Evolutionary conservation across 768 basidiomycete genomes (phyloP), one percentile per base, ranked within the genome.

Genomic region (Naganishia friedmannii): DNA sequence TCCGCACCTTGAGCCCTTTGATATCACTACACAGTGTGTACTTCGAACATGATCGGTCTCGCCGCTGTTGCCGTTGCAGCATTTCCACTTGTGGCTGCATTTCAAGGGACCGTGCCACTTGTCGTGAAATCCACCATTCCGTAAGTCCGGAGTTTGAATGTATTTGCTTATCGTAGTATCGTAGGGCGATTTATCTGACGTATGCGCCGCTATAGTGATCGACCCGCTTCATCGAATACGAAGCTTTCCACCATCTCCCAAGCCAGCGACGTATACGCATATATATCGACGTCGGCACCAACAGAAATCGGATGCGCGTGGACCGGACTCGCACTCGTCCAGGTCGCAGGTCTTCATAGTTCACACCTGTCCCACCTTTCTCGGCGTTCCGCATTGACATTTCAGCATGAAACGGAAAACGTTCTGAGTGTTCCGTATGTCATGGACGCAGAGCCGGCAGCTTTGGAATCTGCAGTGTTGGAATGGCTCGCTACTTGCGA

Each of bases 31-130:
- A 19, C 39, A 2, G 34, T 58, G 19, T 4, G n/a, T 21, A n/a
- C 39, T n/a, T 19, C 2, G 19, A 28, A n/a, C 34, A 58, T 58
- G 57, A n/a, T 37, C n/a, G 34, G 39, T 28, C 57, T 58, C n/a
- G 57, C 57, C 19, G 34, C 34, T 39, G 57, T 17, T 12, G 57
- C 57, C 23, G n/a, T 58, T 39, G 57, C 57, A 39, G 57, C 57
- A 2, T 37, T 58, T 17, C 57, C 63, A 1, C 28, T 55, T 23
- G 67, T 42, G 2, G 31, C 55, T 10, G 67, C 67, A 12, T 68
- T 56, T 29, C 37, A 68, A 32, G 67, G 55, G 2, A 68, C 67
- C 7, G 53, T 55, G 39, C 67, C 67, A 28, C 42, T 68, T 5
- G 55, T 68, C 26, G 54, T 68, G 8, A n/a, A 42, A 28, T 68